Percentiles rank a stretch among this genome's conserved stretches.
Evolutionary conservation across 345 rosid species (phyloP).

Genomic region (Hibiscus tridactylites): DNA sequence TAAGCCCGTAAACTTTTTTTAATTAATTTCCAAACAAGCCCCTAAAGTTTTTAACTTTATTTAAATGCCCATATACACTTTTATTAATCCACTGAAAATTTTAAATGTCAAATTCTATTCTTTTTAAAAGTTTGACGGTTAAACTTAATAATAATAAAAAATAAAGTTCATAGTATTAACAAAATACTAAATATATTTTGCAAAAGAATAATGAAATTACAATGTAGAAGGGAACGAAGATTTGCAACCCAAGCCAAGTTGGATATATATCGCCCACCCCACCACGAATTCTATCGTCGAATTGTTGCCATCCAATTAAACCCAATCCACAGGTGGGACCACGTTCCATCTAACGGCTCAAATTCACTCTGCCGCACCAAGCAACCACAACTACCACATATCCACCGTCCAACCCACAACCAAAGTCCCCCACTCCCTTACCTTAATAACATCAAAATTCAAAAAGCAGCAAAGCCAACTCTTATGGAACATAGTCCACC

Average conservation of each 20-base stretch:
- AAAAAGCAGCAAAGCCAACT: neutral
- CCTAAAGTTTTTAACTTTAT: no score
- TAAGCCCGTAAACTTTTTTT: no score
- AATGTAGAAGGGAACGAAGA: neutral
- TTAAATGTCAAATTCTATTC: no score
- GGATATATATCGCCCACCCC: neutral
- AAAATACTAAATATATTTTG: no score
- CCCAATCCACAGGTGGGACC: constrained; percentile 5
- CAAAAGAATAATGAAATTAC: neutral
- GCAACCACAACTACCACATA: no score
- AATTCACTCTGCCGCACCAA: neutral
- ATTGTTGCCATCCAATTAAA: constrained; percentile 5
- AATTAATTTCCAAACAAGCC: no score
- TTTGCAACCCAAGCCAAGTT: neutral
- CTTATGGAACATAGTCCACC: neutral
- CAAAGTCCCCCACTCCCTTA: neutral
- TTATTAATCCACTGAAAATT: no score
- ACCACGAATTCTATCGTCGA: neutral
- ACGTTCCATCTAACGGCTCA: neutral
- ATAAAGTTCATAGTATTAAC: no score
- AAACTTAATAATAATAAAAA: no score
- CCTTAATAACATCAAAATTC: neutral
- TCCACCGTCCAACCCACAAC: neutral
- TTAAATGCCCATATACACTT: no score
- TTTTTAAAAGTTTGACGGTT: no score